Evolutionary conservation across 176 grass and related monocot genomes (phyloP).

Genomic region (Oryza meyeriana): DNA sequence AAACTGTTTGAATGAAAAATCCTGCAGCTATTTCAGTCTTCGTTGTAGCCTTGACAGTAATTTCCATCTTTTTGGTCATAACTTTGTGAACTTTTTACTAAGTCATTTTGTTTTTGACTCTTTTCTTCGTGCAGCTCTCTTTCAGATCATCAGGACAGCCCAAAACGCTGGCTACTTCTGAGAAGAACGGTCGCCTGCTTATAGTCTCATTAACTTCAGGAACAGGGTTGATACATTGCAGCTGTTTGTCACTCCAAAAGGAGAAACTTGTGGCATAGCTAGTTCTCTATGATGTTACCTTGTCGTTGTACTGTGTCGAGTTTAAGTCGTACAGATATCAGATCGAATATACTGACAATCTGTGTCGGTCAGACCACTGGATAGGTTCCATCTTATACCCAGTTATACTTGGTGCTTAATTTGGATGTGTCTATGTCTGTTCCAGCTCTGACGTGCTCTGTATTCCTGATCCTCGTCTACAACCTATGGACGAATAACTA

Average conservation of each 20-base stretch:
- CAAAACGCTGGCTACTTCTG: slow-evolving; percentile 47
- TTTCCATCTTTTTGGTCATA: not conserved
- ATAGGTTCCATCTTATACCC: not conserved
- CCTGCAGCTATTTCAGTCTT: slow-evolving; percentile 2
- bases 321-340: slow-evolving; percentile 11
- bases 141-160: slow-evolving; percentile 96
- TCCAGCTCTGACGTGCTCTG: not conserved
- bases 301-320: slow-evolving; percentile 18
- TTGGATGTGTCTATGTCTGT: not conserved
- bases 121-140: slow-evolving; percentile 67
- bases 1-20: not conserved
- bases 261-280: slow-evolving; percentile 25
- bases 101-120: not conserved
- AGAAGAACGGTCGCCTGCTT: slow-evolving; percentile 11
- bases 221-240: slow-evolving; percentile 30
- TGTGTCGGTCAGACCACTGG: not conserved
- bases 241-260: slow-evolving; percentile 16
- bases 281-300: slow-evolving; percentile 21
- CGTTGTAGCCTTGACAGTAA: not conserved
- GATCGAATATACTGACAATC: slow-evolving; percentile 17
- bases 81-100: slow-evolving; percentile 1
- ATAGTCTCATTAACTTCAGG: not conserved
- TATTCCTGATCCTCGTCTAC: not conserved
- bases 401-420: not conserved
- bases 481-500: not conserved